Evolutionary conservation across 176 grass and related monocot species (phyloP).

Genomic region (Canna indica): DNA sequence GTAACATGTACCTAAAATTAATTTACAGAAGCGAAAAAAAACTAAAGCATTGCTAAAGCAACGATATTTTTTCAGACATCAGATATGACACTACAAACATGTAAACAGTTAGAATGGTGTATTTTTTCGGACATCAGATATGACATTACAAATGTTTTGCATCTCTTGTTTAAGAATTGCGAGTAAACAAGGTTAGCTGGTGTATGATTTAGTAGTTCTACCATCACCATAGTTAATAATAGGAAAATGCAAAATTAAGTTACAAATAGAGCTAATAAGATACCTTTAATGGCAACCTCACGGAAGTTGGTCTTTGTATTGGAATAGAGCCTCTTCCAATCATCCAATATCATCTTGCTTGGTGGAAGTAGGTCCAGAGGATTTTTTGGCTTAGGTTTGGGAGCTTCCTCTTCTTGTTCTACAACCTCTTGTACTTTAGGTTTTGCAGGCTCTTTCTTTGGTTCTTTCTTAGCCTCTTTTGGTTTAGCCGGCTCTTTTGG

Average conservation of each 20-base stretch:
- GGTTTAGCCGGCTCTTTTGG: slow-evolving; percentile 50
- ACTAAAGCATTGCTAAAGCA: background rate
- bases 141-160: too few relatives aligned
- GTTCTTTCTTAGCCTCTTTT: slow-evolving; percentile 54
- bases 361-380: slow-evolving; percentile 73
- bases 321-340: slow-evolving; percentile 85
- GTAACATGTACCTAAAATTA: background rate
- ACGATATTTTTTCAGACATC: background rate
- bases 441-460: slow-evolving; percentile 46
- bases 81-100: too few relatives aligned
- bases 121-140: too few relatives aligned
- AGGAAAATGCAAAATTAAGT: background rate
- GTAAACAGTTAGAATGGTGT: too few relatives aligned
- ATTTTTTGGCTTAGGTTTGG: slow-evolving; percentile 75
- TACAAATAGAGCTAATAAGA: background rate
- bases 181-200: too few relatives aligned
- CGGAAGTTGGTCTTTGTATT: slow-evolving; percentile 88
- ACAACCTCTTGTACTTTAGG: slow-evolving; percentile 31
- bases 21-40: background rate
- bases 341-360: slow-evolving; percentile 86
- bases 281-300: slow-evolving; percentile 88
- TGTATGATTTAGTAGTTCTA: too few relatives aligned
- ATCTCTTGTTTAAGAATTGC: too few relatives aligned
- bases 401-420: slow-evolving; percentile 64
- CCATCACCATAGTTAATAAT: background rate